Base-by-base conservation (phyloP, 2,329 filamentous ascomycete genomes). In the Anthostomella pinea region DNA sequence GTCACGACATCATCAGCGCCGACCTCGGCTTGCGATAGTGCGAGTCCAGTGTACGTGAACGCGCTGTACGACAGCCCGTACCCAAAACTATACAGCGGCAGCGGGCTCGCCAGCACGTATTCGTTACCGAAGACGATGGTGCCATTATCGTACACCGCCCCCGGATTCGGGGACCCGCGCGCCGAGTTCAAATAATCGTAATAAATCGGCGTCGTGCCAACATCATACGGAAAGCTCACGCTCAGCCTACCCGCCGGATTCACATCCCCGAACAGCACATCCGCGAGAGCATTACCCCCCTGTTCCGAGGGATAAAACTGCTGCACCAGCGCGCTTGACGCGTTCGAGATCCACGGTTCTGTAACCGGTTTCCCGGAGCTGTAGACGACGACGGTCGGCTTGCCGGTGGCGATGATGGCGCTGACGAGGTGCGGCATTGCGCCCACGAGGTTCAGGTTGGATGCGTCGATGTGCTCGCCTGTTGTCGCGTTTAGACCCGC, bases 271-370 rank as follows among this genome's bases (percentile, higher is more conserved):
- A 79, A 82, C 2, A 85, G 66, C 19, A 85, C 67, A 43, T 84
- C 79, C 0, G 82, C 81, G 2, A 85, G 68, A 1, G 81, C 81
- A 40, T 79, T 66, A 0, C 82, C 81, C 16, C 81, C 81, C 62
- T 85, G 68, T 51, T 86, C 81, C 0, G 79, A 81, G 6, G 81
- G 81, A 51, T 87, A 88, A 62, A 87, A 87, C 58, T 87, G 83
- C 54, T 87, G 83, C 0, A 87, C 65, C 0, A 88, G 70, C 0
- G 81, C 82, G 0, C 78, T 68, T 0, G 83, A 80, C 17, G 72
- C 69, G 20, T 75, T 68, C 0, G 79, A 79, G 54, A 87, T 82
- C 84, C 83, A 87, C 4, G 79, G 71, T 57, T 87, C 83, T 0
- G 82, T 84, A 39, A 88, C 65, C 3, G 84, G 84, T 55, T 87